phyloP scores from a whole-genome alignment of 768 basidiomycete genomes.

The Saitozyma sp. region DNA sequence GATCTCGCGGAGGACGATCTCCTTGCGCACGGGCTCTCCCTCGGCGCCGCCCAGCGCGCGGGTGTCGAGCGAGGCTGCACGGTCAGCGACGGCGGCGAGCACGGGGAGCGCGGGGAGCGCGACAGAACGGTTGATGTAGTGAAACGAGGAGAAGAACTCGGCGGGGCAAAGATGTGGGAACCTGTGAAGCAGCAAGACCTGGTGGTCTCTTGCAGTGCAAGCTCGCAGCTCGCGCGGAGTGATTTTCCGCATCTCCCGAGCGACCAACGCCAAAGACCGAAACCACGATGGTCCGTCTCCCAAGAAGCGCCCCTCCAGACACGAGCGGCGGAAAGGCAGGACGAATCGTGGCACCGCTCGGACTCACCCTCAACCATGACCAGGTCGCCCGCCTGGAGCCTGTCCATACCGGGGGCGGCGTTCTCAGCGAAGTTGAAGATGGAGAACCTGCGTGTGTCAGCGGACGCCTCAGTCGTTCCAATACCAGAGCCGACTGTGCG shows the following conservation, averaged over 20 bases:
- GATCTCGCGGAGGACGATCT: not conserved
- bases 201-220: no score
- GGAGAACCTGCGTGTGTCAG: slow-evolving; percentile 11
- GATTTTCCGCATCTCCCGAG: no score
- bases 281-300: no score
- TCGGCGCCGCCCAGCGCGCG: not conserved
- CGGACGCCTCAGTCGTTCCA: not conserved
- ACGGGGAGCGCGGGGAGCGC: no score
- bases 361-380: slow-evolving; percentile 23
- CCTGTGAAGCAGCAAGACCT: no score
- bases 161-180: no score
- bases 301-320: no score
- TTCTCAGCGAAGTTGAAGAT: slow-evolving; percentile 21
- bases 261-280: no score
- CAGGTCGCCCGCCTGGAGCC: slow-evolving; percentile 10
- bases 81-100: not conserved
- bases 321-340: no score
- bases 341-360: no score
- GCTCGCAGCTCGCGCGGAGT: no score
- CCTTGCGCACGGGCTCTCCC: not conserved
- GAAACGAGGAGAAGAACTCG: not conserved
- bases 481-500: no score
- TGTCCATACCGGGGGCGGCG: slow-evolving; percentile 8
- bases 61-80: not conserved
- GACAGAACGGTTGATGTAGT: not conserved